A percentile compares a stretch with the other conserved stretches of the same genome.
phyloP scores from a whole-genome alignment of 2,329 filamentous ascomycete genomes.

The Pseudogymnoascus pannorum region DNA sequence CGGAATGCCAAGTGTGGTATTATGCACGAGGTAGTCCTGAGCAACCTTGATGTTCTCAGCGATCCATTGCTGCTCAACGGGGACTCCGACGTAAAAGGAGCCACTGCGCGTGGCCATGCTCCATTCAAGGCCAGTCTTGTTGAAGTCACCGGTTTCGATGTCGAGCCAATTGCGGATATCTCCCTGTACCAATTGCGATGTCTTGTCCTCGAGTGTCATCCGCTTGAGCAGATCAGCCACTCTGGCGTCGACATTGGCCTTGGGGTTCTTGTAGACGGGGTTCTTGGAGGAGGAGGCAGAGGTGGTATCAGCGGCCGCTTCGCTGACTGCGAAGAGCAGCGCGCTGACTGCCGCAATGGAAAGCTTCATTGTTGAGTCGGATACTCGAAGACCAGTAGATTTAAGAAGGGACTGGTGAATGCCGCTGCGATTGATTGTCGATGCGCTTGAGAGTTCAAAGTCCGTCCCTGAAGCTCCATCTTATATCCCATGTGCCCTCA shows the following conservation, averaged over 20 bases:
- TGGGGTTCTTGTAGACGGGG: conserved; percentile 56
- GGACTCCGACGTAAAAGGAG: conserved; percentile 64
- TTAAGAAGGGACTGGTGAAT: neutral
- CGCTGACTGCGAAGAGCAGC: conserved; percentile 4
- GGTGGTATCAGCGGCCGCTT: neutral
- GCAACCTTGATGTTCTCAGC: conserved; percentile 54
- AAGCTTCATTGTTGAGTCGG: conserved; percentile 2
- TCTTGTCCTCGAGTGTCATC: conserved; percentile 71
- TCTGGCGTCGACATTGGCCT: conserved; percentile 54
- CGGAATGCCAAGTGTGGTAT: conserved; percentile 63
- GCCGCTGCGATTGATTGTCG: neutral
- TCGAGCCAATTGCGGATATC: conserved; percentile 71
- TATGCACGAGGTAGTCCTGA: conserved; percentile 61
- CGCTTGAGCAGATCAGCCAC: conserved; percentile 60
- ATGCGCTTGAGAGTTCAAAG: neutral
- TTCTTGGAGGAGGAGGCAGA: conserved; percentile 7
- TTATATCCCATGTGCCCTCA: neutral
- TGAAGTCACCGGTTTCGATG: conserved; percentile 57
- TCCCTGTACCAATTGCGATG: conserved; percentile 60
- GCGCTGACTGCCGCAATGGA: conserved; percentile 3
- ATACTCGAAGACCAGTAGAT: neutral
- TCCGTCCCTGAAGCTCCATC: neutral
- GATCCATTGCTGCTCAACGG: conserved; percentile 56
- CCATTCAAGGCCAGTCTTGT: conserved; percentile 57
- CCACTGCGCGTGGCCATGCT: conserved; percentile 49